Conservation (phyloP, 345 rosid genomes). For the Populus pruinosa region DNA sequence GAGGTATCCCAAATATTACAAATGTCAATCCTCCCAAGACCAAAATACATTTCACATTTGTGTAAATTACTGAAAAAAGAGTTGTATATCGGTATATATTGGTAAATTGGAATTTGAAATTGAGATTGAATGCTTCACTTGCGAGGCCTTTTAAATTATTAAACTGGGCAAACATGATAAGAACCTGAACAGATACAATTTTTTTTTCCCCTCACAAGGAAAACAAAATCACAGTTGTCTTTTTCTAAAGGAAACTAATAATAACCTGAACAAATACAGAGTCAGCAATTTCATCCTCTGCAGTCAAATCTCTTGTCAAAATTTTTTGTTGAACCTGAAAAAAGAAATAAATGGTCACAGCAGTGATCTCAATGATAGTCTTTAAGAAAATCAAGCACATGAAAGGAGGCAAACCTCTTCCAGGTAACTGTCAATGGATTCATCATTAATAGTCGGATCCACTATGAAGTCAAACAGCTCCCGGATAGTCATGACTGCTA, state of each 20-base stretch:
- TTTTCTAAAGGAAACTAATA: not conserved
- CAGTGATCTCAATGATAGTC: not conserved
- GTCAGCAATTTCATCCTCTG: slow-evolving; percentile 90
- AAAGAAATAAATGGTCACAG: not conserved
- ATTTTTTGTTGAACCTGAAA: slow-evolving; percentile 74
- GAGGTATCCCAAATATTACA: not conserved
- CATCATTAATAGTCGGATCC: slow-evolving; percentile 81
- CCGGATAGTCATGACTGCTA: slow-evolving; percentile 87
- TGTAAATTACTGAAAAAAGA: too few relatives aligned
- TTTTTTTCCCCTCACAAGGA: too few relatives aligned
- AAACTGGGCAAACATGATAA: too few relatives aligned
- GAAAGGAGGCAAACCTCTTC: slow-evolving; percentile 55
- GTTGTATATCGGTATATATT: too few relatives aligned
- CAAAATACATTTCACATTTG: not conserved
- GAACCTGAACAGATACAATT: too few relatives aligned
- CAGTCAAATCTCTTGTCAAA: slow-evolving; percentile 55
- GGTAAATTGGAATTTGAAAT: too few relatives aligned
- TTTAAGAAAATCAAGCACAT: not conserved
- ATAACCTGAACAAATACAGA: slow-evolving; percentile 83
- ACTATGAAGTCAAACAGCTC: slow-evolving; percentile 95
- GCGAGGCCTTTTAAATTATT: not conserved
- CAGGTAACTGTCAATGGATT: slow-evolving; percentile 70
- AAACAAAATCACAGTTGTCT: too few relatives aligned
- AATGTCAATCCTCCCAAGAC: not conserved
- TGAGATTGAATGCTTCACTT: too few relatives aligned